These are phyloP conservation scores for Hordeum pubiflorum DNA, from an alignment of 202 grass and related monocot genomes.

Conservation along the genomic window DNA sequence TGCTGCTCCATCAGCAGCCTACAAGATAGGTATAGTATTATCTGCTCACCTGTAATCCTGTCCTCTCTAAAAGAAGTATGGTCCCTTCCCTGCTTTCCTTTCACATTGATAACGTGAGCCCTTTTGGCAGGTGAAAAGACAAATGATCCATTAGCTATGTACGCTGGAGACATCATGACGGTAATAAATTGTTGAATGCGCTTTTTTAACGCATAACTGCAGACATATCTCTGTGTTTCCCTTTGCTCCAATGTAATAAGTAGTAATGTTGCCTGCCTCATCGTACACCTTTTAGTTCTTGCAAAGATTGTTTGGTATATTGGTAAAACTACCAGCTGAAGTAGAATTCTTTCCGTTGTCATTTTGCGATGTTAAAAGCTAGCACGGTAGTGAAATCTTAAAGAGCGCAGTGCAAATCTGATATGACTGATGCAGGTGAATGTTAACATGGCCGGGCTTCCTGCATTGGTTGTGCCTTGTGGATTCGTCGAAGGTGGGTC, in stretches of 20 bases:
- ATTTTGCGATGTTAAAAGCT: not conserved
- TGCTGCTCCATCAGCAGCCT: constrained; percentile 89
- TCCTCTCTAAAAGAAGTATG: not conserved
- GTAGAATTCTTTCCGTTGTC: not conserved
- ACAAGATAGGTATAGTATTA: constrained; percentile 66
- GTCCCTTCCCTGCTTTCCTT: not conserved
- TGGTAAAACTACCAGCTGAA: not conserved
- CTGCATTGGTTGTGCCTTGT: constrained; percentile 82
- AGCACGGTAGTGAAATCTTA: not conserved
- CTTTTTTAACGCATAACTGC: not conserved
- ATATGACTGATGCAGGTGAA: constrained; percentile 58
- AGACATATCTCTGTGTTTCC: not conserved
- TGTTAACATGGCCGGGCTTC: constrained; percentile 87
- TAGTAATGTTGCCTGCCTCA: not conserved
- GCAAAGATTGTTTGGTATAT: not conserved
- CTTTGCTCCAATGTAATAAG: not conserved
- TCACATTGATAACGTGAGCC: not conserved
- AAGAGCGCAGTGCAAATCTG: not conserved
- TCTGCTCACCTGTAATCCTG: constrained; percentile 1
- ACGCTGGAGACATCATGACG: constrained; percentile 94
- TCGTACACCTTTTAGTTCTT: not conserved
- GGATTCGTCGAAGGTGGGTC: constrained; percentile 78
- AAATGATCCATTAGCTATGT: constrained; percentile 93
- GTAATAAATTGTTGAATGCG: constrained; percentile 42
- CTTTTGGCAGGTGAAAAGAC: constrained; percentile 79